phyloP scores from a whole-genome alignment of 768 basidiomycete species.

The Phaffia tasmanica region DNA sequence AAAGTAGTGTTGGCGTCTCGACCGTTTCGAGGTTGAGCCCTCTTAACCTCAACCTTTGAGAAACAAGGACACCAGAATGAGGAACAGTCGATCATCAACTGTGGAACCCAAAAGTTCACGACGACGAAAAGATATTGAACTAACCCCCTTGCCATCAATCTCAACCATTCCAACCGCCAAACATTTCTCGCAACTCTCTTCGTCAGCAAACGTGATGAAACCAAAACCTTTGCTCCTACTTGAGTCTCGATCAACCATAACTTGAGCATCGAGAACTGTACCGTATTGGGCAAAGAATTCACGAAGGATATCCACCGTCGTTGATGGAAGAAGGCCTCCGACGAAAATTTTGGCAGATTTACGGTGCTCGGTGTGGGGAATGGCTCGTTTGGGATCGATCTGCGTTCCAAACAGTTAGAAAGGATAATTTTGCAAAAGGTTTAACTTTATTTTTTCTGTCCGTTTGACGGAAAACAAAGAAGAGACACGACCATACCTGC shows the following conservation, averaged over 20 bases:
- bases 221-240: constrained; percentile 85
- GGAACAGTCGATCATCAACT: background rate
- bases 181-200: constrained; percentile 67
- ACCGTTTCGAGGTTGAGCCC: constrained; percentile 68
- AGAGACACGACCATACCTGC: constrained; percentile 54
- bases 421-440: too few relatives aligned
- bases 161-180: constrained; percentile 78
- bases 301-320: constrained; percentile 87
- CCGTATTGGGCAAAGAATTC: constrained; percentile 90
- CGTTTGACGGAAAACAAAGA: too few relatives aligned
- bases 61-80: background rate
- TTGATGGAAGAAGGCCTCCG: constrained; percentile 79
- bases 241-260: constrained; percentile 96
- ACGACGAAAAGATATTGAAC: constrained; percentile 32
- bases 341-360: constrained; percentile 76
- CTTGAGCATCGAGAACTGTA: constrained; percentile 90
- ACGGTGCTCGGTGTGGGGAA: constrained; percentile 89
- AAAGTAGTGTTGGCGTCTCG: constrained; percentile 29
- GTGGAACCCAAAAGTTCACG: constrained; percentile 12
- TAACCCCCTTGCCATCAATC: constrained; percentile 87
- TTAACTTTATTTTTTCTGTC: too few relatives aligned
- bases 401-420: constrained; percentile 37
- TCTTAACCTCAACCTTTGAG: constrained; percentile 84
- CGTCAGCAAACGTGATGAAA: constrained; percentile 83
- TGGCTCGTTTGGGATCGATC: constrained; percentile 99